Conservation (phyloP, 768 basidiomycete genomes). For the Amanita fuliginea region DNA sequence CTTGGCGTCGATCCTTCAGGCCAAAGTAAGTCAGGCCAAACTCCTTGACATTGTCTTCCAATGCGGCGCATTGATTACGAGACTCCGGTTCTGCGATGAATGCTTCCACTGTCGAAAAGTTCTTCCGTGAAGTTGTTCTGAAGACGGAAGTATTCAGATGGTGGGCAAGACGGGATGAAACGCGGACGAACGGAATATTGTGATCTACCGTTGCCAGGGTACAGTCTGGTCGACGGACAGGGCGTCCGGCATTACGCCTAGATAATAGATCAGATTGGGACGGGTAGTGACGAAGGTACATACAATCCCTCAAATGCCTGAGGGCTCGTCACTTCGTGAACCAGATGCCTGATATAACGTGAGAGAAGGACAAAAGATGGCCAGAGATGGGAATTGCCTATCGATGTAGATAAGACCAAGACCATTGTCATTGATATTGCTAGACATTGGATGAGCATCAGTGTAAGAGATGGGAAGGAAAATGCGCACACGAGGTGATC, state of each 20-base stretch:
- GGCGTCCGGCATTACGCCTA: constrained; percentile 64
- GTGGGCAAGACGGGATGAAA: background rate
- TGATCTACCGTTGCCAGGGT: constrained; percentile 87
- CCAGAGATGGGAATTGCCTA: constrained; percentile 33
- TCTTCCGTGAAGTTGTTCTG: constrained; percentile 66
- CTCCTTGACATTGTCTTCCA: constrained; percentile 86
- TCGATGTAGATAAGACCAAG: constrained; percentile 78
- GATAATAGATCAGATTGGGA: constrained; percentile 7
- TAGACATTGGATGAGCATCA: constrained; percentile 19
- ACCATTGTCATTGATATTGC: constrained; percentile 65
- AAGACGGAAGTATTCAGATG: constrained; percentile 6
- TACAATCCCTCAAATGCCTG: constrained; percentile 86
- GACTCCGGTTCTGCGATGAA: constrained; percentile 84
- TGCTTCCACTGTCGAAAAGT: constrained; percentile 54
- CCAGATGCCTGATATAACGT: constrained; percentile 34
- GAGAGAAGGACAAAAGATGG: constrained; percentile 6
- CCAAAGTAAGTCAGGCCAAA: constrained; percentile 91
- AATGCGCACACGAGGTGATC: constrained; percentile 80
- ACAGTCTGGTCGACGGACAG: constrained; percentile 78
- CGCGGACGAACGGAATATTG: constrained; percentile 62
- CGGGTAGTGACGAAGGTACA: constrained; percentile 14
- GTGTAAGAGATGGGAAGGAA: constrained; percentile 4
- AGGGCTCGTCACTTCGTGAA: constrained; percentile 91
- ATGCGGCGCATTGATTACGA: constrained; percentile 68
- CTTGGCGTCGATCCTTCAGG: constrained; percentile 81